These are phyloP conservation scores for Candida easanensis DNA, from an alignment of 805 yeast species.

Conservation along the genomic window DNA sequence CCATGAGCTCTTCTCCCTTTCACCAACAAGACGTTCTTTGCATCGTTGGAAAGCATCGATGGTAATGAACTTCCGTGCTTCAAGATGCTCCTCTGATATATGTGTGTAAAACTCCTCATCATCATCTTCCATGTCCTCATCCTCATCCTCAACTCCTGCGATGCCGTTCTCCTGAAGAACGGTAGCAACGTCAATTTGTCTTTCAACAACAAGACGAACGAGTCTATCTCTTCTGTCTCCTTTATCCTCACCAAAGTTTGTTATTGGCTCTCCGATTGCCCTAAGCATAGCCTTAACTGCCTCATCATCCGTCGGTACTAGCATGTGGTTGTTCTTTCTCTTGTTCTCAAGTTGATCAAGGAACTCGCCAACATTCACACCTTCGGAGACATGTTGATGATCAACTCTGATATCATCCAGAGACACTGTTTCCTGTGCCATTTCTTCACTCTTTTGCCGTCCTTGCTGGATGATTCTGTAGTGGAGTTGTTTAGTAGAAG, in stretches of 20 bases:
- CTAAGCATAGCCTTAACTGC: conserved; percentile 54
- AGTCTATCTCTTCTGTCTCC: conserved; percentile 62
- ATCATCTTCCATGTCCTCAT: conserved; percentile 45
- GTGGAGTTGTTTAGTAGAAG: too few species aligned
- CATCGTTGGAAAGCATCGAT: conserved; percentile 48
- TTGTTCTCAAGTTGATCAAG: conserved; percentile 28
- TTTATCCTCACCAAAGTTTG: conserved; percentile 55
- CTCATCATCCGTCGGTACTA: conserved; percentile 64
- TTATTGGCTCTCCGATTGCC: conserved; percentile 53
- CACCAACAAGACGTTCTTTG: conserved; percentile 35
- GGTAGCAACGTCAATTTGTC: conserved; percentile 25
- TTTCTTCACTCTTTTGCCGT: too few species aligned
- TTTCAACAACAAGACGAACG: conserved; percentile 39
- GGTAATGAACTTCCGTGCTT: conserved; percentile 52
- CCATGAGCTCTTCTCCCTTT: conserved; percentile 29
- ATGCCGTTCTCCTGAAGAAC: conserved; percentile 19
- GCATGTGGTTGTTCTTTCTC: conserved; percentile 24
- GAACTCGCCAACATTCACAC: conserved; percentile 28
- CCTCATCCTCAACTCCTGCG: conserved; percentile 17
- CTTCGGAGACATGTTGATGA: conserved; percentile 20
- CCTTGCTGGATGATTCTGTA: too few species aligned
- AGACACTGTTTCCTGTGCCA: conserved; percentile 9
- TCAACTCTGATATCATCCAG: conserved; percentile 28
- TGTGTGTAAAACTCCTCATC: conserved; percentile 88
- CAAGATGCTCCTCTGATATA: conserved; percentile 52